Conservation (phyloP, 495 filamentous ascomycete genomes). For the Penicillium coffeae region DNA sequence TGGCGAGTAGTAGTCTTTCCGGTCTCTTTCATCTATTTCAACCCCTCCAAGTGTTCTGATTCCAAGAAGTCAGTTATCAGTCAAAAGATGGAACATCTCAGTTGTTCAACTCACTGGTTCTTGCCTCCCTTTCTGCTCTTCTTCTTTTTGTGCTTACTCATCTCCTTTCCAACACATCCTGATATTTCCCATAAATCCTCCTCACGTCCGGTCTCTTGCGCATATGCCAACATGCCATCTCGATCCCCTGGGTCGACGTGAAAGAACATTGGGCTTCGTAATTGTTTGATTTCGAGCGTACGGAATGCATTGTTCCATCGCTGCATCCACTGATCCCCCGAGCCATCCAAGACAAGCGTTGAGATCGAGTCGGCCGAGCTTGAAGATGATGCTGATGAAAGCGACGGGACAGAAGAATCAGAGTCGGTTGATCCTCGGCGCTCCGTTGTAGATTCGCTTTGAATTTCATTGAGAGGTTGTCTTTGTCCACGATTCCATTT, state of each 20-base stretch:
- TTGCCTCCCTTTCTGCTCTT: conserved; percentile 41
- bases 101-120: conserved; percentile 28
- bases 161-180: conserved; percentile 58
- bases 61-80: no score
- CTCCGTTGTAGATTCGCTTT: conserved; percentile 10
- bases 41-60: conserved; percentile 27
- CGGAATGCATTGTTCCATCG: conserved; percentile 55
- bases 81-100: no score
- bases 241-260: conserved; percentile 62
- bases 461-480: conserved; percentile 14
- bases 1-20: conserved; percentile 63
- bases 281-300: conserved; percentile 53
- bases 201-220: conserved; percentile 46
- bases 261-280: conserved; percentile 66
- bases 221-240: conserved; percentile 59
- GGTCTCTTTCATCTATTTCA: conserved; percentile 60
- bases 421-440: conserved; percentile 22
- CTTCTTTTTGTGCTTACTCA: conserved; percentile 63
- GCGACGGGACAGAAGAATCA: conserved; percentile 24
- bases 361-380: conserved; percentile 24
- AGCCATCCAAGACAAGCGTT: conserved; percentile 50
- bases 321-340: conserved; percentile 50
- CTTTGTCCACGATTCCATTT: conserved; percentile 25
- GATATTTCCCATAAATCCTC: conserved; percentile 54
- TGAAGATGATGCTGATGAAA: conserved; percentile 27